These are phyloP conservation scores for Sphaerulina populicola DNA, from an alignment of 2,329 filamentous ascomycete genomes.

Conservation along the genomic window DNA sequence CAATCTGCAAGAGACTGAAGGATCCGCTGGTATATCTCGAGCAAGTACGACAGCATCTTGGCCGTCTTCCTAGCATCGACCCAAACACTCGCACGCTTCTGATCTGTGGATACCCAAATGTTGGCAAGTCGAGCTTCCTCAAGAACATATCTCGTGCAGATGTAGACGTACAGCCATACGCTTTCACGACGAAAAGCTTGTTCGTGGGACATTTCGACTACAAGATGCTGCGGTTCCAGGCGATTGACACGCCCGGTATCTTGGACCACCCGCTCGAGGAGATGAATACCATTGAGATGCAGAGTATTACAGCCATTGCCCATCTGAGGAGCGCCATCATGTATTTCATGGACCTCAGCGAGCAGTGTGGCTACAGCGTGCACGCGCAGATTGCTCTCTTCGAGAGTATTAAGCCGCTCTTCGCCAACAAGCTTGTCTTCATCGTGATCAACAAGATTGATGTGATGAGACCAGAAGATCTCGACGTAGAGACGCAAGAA, in stretches of 20 bases:
- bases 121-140: slow-evolving; percentile 94
- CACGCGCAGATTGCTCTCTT: slow-evolving; percentile 89
- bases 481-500: slow-evolving; percentile 68
- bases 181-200: slow-evolving; percentile 94
- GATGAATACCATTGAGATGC: slow-evolving; percentile 99
- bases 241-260: slow-evolving; percentile 97
- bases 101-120: slow-evolving; percentile 96
- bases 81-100: slow-evolving; percentile 92
- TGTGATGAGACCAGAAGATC: slow-evolving; percentile 74
- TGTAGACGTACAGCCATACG: slow-evolving; percentile 94
- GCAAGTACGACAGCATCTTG: slow-evolving; percentile 92
- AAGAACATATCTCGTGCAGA: slow-evolving; percentile 87
- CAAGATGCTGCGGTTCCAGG: slow-evolving; percentile 83
- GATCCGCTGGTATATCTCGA: slow-evolving; percentile 93
- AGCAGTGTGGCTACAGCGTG: slow-evolving; percentile 93
- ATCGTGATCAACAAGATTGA: slow-evolving; percentile 99
- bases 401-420: slow-evolving; percentile 91
- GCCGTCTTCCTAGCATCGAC: slow-evolving; percentile 95
- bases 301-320: slow-evolving; percentile 94
- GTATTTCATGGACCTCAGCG: slow-evolving; percentile 96
- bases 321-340: slow-evolving; percentile 91
- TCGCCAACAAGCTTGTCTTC: slow-evolving; percentile 95
- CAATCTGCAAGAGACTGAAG: slow-evolving; percentile 87
- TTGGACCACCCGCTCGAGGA: slow-evolving; percentile 95
- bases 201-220: slow-evolving; percentile 98